Conservation (phyloP, 768 basidiomycete species). For the Suillus subaureus region DNA sequence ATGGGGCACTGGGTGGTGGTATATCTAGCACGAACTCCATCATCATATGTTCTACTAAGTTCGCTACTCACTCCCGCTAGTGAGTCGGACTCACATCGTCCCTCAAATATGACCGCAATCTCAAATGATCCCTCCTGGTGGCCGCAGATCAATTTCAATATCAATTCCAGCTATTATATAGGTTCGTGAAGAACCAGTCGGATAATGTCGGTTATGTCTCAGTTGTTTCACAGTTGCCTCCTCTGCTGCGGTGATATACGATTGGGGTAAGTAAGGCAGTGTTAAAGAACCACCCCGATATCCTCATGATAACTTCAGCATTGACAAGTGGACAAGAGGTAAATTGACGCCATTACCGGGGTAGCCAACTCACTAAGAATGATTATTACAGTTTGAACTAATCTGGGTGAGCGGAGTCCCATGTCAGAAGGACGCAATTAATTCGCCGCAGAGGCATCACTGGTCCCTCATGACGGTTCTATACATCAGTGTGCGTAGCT, state of each 20-base stretch:
- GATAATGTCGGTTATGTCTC: background rate
- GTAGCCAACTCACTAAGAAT: background rate
- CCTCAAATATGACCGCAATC: background rate
- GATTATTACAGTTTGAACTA: background rate
- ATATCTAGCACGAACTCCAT: background rate
- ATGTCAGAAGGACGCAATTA: background rate
- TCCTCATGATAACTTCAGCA: background rate
- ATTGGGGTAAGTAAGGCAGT: background rate
- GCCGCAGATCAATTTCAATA: background rate
- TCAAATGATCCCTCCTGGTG: background rate
- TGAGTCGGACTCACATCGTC: background rate
- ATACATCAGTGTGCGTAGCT: background rate
- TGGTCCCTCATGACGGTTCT: background rate
- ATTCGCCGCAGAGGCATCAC: background rate
- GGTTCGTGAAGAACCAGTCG: background rate
- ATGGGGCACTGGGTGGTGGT: constrained; percentile 12
- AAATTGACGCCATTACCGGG: background rate
- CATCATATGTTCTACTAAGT: background rate
- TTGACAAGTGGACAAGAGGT: background rate
- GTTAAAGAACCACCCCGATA: background rate
- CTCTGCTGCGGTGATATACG: background rate
- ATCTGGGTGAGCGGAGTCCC: background rate
- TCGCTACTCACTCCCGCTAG: background rate
- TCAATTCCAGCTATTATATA: background rate
- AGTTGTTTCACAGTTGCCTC: background rate